Evolutionary conservation across 345 rosid genomes (phyloP), one percentile per base, ranked within the genome.

Genomic region (Mercurialis annua): DNA sequence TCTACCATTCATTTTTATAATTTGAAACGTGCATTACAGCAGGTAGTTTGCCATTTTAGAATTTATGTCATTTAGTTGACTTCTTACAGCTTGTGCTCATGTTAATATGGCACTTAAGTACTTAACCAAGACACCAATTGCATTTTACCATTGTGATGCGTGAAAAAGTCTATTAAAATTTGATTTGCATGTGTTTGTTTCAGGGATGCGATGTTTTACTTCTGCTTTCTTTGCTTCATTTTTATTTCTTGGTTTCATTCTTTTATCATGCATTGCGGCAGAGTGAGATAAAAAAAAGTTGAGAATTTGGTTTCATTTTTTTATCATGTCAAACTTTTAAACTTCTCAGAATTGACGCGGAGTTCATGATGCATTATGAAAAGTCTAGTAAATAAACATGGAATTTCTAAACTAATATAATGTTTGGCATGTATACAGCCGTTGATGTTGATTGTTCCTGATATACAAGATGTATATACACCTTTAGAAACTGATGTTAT

Each of bases 391-490:
- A 53, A 56, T 43, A 1, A 23, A 46, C 11, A 49, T 36, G 8
- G 1, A 38, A 60, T 6, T 10, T 10, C 57, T 31, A 48, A 47
- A 10, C 43, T 55, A 36, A 46, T 64, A 46, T 56, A 43, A 47
- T 55, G 68, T 57, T 38, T 20, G 59, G 5, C 64, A 69, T 67
- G 40, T 72, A 62, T 85, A 86, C 92, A 91, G 96, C 99, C 98
- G 44, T 59, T 91, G 86, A 95, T 95, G 99, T 92, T 95, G 66
- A 88, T 95, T 68, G 97, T 92, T 68, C 99, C 99, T 29, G 99
- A 95, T 74, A 75, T 95, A 57, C 87, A 89, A 85, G 99, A 95
- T 82, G 98, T 95, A 42, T 95, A 92, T 71, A 95, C 99, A 66
- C 99, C 99, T 53, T 76, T 95, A 67, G 82, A 90, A 76, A 83